Evolutionary conservation across 2,329 filamentous ascomycete species (phyloP).

Genomic region (Arthrobotrys megalospora): DNA sequence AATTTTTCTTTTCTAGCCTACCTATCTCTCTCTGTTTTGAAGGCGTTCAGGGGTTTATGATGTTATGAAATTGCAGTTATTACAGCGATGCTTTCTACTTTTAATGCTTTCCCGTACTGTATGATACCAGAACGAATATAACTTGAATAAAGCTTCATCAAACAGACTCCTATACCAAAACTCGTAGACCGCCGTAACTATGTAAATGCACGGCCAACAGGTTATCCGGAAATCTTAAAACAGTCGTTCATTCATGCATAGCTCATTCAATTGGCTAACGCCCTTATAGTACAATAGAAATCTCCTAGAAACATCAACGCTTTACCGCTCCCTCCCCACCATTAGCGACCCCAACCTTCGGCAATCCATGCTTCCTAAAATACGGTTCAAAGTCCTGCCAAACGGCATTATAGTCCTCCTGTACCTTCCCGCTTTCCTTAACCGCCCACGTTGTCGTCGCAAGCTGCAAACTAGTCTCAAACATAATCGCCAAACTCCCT

Average conservation of each 20-base stretch:
- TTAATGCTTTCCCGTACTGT: background rate
- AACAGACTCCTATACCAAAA: too few relatives aligned
- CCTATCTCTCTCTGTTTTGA: background rate
- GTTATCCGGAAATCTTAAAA: background rate
- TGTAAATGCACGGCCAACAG: background rate
- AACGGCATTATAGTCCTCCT: constrained; percentile 81
- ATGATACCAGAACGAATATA: constrained; percentile 43
- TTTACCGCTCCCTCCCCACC: constrained; percentile 28
- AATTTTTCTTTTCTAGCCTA: constrained; percentile 16
- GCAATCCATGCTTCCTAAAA: constrained; percentile 67
- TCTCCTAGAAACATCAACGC: constrained; percentile 3
- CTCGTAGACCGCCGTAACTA: too few relatives aligned
- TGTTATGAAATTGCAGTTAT: constrained; percentile 20
- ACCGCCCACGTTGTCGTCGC: constrained; percentile 81
- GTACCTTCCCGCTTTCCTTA: constrained; percentile 79
- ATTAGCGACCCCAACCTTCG: constrained; percentile 37
- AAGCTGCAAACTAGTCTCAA: constrained; percentile 73
- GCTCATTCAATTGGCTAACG: background rate
- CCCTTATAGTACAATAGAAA: background rate
- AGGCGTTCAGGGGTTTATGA: constrained; percentile 16
- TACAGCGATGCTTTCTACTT: constrained; percentile 11
- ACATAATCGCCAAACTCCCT: constrained; percentile 72
- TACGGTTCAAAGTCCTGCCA: constrained; percentile 80
- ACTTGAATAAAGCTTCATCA: background rate
- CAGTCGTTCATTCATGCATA: background rate